Evolutionary conservation across 352 stramenopile species (phyloP), one percentile per base, ranked within the genome.

Genomic region (Pythium brachiatum): DNA sequence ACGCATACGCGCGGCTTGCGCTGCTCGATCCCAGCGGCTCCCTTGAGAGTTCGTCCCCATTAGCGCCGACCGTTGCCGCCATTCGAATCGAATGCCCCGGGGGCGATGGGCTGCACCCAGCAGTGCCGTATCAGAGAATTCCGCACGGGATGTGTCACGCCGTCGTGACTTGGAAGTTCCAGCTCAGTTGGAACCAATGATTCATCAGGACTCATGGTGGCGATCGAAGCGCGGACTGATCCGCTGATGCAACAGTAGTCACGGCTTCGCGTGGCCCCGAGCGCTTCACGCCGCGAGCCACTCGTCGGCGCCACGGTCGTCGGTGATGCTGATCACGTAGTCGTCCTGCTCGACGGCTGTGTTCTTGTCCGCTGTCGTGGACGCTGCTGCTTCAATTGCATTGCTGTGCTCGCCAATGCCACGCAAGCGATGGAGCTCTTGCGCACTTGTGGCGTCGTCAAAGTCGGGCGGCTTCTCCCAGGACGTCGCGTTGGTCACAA

Each of bases 391-490:
- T n/a, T 15, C 26, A 8, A 25, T 47, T 47, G 7, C 5, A 34
- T 12, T 8, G 23, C 21, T 56, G 9, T 26, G 52, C 38, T 68
- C 31, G 29, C 25, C 12, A n/a, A 72, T 62, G 54, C 60, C 25
- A 7, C 16, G 41, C 26, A 67, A 20, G 16, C 60, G 60, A 9
- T 16, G 27, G 12, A 62, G 32, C 7, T 56, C 27, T 32, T 36
- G 13, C 3, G 4, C 21, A 8, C 32, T 51, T 16, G 52, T 56
- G 36, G 62, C 48, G 15, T 50, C 32, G 31, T 62, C 32, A 51
- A 76, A 73, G 26, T 67, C 64, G 0, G n/a, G 32, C 11, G 81
- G 75, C 23, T 63, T 57, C 47, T 88, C 72, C 81, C 81, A 89
- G 7, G 65, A 71, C 57, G 78, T 84, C 41, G 66, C 79, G 26